phyloP scores from a whole-genome alignment of 2,329 filamentous ascomycete genomes.

The Cladosporium sp. region DNA sequence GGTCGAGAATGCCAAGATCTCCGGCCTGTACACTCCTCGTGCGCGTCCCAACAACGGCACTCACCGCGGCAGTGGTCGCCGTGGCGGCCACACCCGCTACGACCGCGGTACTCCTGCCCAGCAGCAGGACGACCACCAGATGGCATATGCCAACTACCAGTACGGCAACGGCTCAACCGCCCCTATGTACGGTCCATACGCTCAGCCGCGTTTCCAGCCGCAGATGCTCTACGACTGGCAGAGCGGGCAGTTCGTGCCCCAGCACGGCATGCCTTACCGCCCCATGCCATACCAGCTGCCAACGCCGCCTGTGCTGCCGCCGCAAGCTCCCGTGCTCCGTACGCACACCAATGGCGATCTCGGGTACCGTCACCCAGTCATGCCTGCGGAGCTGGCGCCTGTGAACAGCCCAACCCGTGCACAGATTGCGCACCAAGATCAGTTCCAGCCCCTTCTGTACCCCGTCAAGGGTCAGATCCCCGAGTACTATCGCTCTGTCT shows the following conservation, averaged over 20 bases:
- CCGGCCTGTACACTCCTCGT: constrained; percentile 83
- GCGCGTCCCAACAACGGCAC: constrained; percentile 47
- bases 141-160: background rate
- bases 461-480: constrained; percentile 2
- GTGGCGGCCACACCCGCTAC: constrained; percentile 66
- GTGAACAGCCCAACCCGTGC: background rate
- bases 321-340: background rate
- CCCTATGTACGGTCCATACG: background rate
- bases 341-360: constrained; percentile 5
- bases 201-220: constrained; percentile 9
- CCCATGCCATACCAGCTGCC: background rate
- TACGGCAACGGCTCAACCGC: background rate
- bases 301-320: background rate
- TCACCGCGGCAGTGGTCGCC: constrained; percentile 50
- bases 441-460: background rate
- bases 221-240: constrained; percentile 1
- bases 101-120: constrained; percentile 69
- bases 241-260: background rate
- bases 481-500: background rate
- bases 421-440: background rate
- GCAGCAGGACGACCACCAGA: constrained; percentile 32
- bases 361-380: constrained; percentile 1
- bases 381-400: background rate
- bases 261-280: background rate
- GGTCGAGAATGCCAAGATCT: constrained; percentile 80